Conservation (phyloP, 768 basidiomycete species). For the Baorangia bicolor region DNA sequence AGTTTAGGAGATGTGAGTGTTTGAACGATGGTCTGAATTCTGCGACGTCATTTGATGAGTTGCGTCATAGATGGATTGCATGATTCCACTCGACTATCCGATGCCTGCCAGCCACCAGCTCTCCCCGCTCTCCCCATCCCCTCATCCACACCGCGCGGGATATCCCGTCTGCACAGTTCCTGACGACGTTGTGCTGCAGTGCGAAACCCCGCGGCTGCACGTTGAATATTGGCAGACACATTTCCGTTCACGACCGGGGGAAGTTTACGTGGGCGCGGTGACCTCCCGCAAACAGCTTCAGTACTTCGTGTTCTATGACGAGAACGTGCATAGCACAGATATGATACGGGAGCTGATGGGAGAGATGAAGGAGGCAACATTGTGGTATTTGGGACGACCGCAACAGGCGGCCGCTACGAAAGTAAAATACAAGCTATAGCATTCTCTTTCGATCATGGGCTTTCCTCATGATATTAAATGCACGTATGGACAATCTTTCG, state of each 20-base stretch:
- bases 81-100: conserved; percentile 6
- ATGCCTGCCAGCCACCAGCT: background rate
- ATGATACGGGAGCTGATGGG: conserved; percentile 43
- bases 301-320: conserved; percentile 40
- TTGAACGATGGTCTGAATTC: background rate
- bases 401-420: background rate
- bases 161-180: background rate
- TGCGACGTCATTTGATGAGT: background rate
- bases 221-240: conserved; percentile 10
- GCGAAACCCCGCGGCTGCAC: background rate
- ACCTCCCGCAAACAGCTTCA: conserved; percentile 35
- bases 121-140: background rate
- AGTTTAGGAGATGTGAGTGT: conserved; percentile 4
- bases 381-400: conserved; percentile 17
- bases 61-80: background rate
- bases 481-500: too few species aligned
- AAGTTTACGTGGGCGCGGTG: conserved; percentile 41
- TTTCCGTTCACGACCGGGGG: conserved; percentile 37
- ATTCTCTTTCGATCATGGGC: background rate
- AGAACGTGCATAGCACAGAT: conserved; percentile 39
- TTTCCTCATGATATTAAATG: background rate
- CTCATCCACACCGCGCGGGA: background rate
- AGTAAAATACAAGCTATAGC: background rate
- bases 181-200: background rate
- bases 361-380: conserved; percentile 37